Evolutionary conservation across 2,329 filamentous ascomycete genomes (phyloP).

Genomic region (Ophioceras dolichostomum): DNA sequence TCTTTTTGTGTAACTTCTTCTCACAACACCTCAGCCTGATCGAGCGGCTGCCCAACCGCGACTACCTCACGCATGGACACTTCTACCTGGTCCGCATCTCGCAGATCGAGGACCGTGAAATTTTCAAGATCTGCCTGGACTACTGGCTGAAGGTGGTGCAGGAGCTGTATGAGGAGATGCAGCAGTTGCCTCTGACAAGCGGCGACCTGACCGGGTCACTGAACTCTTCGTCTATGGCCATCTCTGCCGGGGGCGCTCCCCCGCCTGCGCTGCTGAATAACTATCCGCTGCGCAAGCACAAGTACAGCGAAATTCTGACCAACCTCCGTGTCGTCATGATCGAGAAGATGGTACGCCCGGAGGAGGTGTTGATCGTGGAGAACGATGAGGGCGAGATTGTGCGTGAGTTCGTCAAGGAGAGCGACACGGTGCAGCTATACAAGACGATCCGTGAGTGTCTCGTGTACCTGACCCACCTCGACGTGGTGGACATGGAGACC

Average conservation of each 20-base stretch:
- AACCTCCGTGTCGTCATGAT: constrained; percentile 98
- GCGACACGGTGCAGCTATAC: constrained; percentile 96
- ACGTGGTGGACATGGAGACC: constrained; percentile 92
- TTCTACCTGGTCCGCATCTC: constrained; percentile 98
- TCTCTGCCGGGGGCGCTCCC: constrained; percentile 70
- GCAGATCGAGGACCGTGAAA: constrained; percentile 96
- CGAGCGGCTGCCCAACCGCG: constrained; percentile 87
- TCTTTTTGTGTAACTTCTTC: constrained; percentile 97
- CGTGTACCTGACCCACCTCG: constrained; percentile 92
- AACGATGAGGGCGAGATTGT: constrained; percentile 99
- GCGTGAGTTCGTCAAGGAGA: constrained; percentile 97
- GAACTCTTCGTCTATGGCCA: constrained; percentile 59
- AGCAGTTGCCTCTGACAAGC: constrained; percentile 85
- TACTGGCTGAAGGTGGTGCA: constrained; percentile 99
- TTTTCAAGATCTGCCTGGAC: constrained; percentile 98
- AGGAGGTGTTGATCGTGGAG: constrained; percentile 98
- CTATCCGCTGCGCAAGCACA: constrained; percentile 93
- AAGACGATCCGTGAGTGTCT: constrained; percentile 97
- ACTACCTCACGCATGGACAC: constrained; percentile 90
- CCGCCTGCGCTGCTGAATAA: constrained; percentile 77
- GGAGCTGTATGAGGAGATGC: constrained; percentile 98
- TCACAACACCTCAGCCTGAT: constrained; percentile 85
- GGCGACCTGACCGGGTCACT: constrained; percentile 58
- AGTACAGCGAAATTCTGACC: constrained; percentile 87
- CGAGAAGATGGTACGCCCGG: constrained; percentile 97